Evolutionary conservation across 352 stramenopile genomes (phyloP).

Genomic region (Chloridella minuta): DNA sequence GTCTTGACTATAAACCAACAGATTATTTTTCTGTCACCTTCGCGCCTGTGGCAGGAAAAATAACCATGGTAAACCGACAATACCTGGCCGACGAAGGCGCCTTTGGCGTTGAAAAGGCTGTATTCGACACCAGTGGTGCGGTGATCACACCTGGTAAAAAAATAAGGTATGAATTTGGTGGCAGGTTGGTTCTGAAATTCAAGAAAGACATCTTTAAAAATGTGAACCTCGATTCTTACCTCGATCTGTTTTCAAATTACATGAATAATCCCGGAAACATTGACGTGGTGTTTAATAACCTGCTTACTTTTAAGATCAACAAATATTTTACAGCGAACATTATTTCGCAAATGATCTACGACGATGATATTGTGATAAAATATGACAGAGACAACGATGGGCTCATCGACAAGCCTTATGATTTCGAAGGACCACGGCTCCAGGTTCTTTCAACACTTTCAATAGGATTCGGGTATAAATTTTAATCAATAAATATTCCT

Average conservation of each 20-base stretch:
- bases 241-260: neutral
- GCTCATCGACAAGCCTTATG: neutral
- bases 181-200: neutral
- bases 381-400: neutral
- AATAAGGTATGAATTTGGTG: neutral
- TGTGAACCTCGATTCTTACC: neutral
- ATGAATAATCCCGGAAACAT: neutral
- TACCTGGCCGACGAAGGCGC: neutral
- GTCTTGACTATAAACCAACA: neutral
- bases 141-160: neutral
- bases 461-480: neutral
- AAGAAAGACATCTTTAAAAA: neutral
- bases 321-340: neutral
- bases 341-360: neutral
- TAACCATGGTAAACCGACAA: neutral
- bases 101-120: neutral
- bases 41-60: neutral
- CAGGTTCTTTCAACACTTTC: neutral
- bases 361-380: neutral
- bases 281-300: neutral
- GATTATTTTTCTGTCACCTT: neutral
- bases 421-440: neutral
- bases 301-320: neutral
- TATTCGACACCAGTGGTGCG: neutral
- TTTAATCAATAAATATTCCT: neutral